Conservation (phyloP, 2,329 filamentous ascomycete species). For the Neurospora sp. region DNA sequence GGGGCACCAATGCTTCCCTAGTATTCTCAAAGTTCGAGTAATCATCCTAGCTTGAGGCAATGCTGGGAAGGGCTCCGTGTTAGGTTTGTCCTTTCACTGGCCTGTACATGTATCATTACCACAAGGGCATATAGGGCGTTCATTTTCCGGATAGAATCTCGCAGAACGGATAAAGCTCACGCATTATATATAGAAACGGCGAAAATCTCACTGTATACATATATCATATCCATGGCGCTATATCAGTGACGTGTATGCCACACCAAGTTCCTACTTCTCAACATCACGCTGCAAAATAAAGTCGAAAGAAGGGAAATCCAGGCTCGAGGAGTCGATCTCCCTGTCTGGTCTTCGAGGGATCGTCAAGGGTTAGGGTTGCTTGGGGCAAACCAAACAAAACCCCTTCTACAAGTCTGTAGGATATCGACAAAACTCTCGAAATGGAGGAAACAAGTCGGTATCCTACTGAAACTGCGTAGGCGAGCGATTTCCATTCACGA, state of each 20-base stretch:
- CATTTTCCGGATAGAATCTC: neutral
- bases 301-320: neutral
- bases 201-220: neutral
- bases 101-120: neutral
- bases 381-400: neutral
- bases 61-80: neutral
- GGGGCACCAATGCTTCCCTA: constrained; percentile 86
- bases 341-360: neutral
- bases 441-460: neutral
- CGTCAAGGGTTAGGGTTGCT: neutral
- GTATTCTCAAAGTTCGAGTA: constrained; percentile 53
- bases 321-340: neutral
- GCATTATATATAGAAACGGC: neutral
- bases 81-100: neutral
- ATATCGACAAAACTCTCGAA: neutral
- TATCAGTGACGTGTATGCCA: neutral
- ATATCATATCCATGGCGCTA: neutral
- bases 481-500: neutral
- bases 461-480: neutral
- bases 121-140: neutral
- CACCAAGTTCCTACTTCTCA: neutral
- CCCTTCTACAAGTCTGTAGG: neutral
- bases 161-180: neutral
- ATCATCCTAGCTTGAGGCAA: neutral
- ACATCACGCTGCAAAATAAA: neutral